phyloP scores from a whole-genome alignment of 2,329 filamentous ascomycete genomes.

The Xylaria digitata region DNA sequence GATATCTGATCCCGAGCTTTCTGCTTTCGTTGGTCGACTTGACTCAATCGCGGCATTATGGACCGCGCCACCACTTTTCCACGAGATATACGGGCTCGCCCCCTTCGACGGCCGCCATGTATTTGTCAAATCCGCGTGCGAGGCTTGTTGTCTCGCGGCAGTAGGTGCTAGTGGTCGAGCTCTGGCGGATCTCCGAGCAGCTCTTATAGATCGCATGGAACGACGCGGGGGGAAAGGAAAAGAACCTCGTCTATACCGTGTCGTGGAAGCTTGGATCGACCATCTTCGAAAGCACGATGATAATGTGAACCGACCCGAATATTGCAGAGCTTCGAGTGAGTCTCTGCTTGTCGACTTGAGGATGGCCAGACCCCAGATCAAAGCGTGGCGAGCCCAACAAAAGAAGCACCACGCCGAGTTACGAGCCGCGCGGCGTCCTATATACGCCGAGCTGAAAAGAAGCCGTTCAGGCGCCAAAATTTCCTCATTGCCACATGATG shows the following conservation, averaged over 20 bases:
- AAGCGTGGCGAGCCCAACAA: slow-evolving; percentile 38
- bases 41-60: slow-evolving; percentile 54
- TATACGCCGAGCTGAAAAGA: slow-evolving; percentile 41
- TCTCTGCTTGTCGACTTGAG: slow-evolving; percentile 40
- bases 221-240: slow-evolving; percentile 29
- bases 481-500: slow-evolving; percentile 26
- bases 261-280: slow-evolving; percentile 60
- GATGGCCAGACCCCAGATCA: slow-evolving; percentile 36
- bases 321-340: slow-evolving; percentile 42
- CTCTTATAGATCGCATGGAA: slow-evolving; percentile 55
- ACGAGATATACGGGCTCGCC: slow-evolving; percentile 48
- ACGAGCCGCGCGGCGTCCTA: slow-evolving; percentile 14
- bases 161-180: slow-evolving; percentile 58
- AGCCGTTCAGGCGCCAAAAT: slow-evolving; percentile 28
- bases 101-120: slow-evolving; percentile 48
- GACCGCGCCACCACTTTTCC: slow-evolving; percentile 53
- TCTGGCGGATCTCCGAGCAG: slow-evolving; percentile 59
- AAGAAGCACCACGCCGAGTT: slow-evolving; percentile 21
- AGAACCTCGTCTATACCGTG: slow-evolving; percentile 52
- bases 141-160: slow-evolving; percentile 64
- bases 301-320: slow-evolving; percentile 32
- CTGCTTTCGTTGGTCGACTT: slow-evolving; percentile 50
- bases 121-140: slow-evolving; percentile 56
- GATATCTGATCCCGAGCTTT: slow-evolving; percentile 36
- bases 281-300: slow-evolving; percentile 43